phyloP scores from a whole-genome alignment of 371 early-diverging fungal genomes.

The Mucor mucedo region DNA sequence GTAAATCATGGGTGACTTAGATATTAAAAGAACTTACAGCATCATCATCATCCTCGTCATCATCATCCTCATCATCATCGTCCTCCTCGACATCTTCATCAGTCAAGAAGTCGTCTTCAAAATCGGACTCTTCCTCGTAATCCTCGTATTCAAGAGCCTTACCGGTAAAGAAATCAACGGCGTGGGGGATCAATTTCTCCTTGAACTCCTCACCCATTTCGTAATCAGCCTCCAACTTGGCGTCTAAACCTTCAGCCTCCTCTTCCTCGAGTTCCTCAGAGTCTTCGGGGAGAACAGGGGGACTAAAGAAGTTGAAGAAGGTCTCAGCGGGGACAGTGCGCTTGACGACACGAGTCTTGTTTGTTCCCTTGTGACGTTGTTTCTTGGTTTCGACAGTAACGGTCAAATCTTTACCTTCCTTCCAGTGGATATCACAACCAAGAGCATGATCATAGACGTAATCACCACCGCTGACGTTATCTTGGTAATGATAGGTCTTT shows the following conservation, averaged over 20 bases:
- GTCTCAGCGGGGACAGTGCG: conserved; percentile 91
- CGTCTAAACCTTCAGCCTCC: conserved; percentile 78
- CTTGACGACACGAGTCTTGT: conserved; percentile 97
- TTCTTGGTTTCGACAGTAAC: conserved; percentile 93
- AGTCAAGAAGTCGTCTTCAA: conserved; percentile 72
- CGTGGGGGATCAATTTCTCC: conserved; percentile 93
- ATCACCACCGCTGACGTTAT: conserved; percentile 73
- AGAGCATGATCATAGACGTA: conserved; percentile 91
- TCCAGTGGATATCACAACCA: conserved; percentile 92
- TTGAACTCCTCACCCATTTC: conserved; percentile 96
- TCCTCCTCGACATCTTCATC: conserved; percentile 66
- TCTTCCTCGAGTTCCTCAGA: conserved; percentile 74
- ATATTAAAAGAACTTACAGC: conserved; percentile 46
- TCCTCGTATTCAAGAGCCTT: conserved; percentile 87
- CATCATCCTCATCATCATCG: conserved; percentile 58
- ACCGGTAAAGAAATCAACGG: conserved; percentile 98
- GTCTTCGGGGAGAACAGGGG: conserved; percentile 74
- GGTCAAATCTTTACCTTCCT: conserved; percentile 92
- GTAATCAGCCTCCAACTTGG: conserved; percentile 89
- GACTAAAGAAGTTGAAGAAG: conserved; percentile 95
- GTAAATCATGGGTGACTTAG: neutral
- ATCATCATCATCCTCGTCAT: conserved; percentile 62
- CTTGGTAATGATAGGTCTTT: conserved; percentile 91
- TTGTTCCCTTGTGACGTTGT: conserved; percentile 97
- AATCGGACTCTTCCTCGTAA: conserved; percentile 70